Evolutionary conservation across 1,139 yeast genomes (phyloP).

Genomic region (Meyerozyma carpophila): DNA sequence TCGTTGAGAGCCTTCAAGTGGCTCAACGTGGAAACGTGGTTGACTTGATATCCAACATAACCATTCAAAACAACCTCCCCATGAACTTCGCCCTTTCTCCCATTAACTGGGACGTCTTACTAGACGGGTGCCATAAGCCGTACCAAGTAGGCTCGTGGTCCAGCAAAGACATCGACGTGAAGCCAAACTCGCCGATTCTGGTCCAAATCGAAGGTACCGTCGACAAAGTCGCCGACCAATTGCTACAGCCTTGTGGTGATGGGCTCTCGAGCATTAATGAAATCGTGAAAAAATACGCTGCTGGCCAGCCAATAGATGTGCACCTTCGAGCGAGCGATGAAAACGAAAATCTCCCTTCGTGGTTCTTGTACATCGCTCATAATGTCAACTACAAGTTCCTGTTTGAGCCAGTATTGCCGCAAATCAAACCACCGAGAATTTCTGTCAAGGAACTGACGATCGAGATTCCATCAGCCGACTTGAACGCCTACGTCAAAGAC

Average conservation of each 20-base stretch:
- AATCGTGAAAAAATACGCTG: slow-evolving; percentile 16
- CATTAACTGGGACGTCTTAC: slow-evolving; percentile 23
- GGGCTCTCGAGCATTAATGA: slow-evolving; percentile 18
- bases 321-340: slow-evolving; percentile 14
- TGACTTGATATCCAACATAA: slow-evolving; percentile 6
- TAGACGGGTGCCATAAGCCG: slow-evolving; percentile 19
- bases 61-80: slow-evolving; percentile 13
- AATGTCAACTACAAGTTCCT: slow-evolving; percentile 8
- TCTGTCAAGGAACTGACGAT: slow-evolving; percentile 3
- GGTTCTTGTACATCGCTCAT: slow-evolving; percentile 20
- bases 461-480: slow-evolving; percentile 6
- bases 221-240: slow-evolving; percentile 12
- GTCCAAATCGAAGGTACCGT: slow-evolving; percentile 15
- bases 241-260: slow-evolving; percentile 15
- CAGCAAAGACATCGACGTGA: slow-evolving; percentile 12
- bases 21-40: slow-evolving; percentile 4
- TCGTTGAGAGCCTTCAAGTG: slow-evolving; percentile 8
- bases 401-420: slow-evolving; percentile 3
- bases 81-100: slow-evolving; percentile 14
- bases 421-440: background rate
- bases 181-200: slow-evolving; percentile 12
- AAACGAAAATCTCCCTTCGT: slow-evolving; percentile 17
- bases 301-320: slow-evolving; percentile 16
- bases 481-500: slow-evolving; percentile 10
- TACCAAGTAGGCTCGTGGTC: slow-evolving; percentile 22